These are phyloP conservation scores for Solanum hybrid DNA, from an alignment of 305 asterid species.

Conservation along the genomic window DNA sequence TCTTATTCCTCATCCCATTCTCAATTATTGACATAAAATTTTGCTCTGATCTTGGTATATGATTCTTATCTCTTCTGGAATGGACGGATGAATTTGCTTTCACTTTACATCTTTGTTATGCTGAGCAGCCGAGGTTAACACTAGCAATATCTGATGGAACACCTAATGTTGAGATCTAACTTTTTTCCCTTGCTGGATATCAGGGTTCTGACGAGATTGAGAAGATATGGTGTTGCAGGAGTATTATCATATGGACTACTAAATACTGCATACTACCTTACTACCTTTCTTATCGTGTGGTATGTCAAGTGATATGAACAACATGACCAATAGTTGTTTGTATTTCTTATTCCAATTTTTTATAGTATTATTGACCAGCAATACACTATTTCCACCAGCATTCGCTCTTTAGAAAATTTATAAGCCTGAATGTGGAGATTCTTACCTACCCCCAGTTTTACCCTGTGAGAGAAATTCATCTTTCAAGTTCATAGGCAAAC, in stretches of 20 bases:
- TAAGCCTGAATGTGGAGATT: neutral
- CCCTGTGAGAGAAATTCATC: neutral
- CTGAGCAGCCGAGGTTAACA: neutral
- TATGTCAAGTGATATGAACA: slow-evolving; percentile 7
- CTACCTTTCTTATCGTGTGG: slow-evolving; percentile 91
- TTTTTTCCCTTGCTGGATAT: slow-evolving; percentile 17
- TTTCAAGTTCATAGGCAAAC: neutral
- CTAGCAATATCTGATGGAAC: neutral
- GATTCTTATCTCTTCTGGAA: neutral
- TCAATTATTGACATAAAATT: neutral
- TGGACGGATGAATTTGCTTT: neutral
- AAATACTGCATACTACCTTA: slow-evolving; percentile 75
- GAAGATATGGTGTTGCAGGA: slow-evolving; percentile 78
- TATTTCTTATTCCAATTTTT: neutral
- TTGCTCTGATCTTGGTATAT: neutral
- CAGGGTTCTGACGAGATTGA: slow-evolving; percentile 59
- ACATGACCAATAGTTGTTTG: neutral
- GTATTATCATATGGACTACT: slow-evolving; percentile 82
- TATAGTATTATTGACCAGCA: neutral
- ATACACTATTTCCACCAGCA: neutral
- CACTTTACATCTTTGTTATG: neutral
- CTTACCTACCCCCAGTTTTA: neutral
- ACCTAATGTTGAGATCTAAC: slow-evolving; percentile 11
- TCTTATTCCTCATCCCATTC: neutral
- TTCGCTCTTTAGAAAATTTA: neutral